Base-by-base conservation (phyloP, 2,329 filamentous ascomycete genomes). In the Phyllosticta capitalensis region DNA sequence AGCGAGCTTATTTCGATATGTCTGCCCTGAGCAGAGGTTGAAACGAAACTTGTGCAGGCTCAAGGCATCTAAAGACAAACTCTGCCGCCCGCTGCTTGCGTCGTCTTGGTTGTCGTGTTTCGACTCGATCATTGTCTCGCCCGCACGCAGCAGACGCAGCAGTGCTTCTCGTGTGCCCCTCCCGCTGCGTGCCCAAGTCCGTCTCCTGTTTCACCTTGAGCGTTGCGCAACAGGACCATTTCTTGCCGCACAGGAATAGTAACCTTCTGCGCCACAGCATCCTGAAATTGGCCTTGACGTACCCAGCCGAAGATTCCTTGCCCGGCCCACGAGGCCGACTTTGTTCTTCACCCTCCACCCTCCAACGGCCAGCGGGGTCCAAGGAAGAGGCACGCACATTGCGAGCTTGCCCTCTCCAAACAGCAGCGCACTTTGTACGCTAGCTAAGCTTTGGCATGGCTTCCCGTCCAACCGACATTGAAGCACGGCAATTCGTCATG, bases 151-250 rank as follows among this genome's bases (percentile, higher is more conserved):
- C 33, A n/a, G 14, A 17, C 14, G 14, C 33, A 17, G 33, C 33
- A 19, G 33, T 12, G 33, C 14, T n/a, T 45, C 38, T 45, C 6
- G 17, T 45, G 38, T 45, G 38, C 38, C 38, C 38, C 38, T 45
- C 38, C 14, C 38, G 38, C 38, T 45, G 38, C 38, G 14, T 45
- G 38, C 38, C 38, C 56, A 26, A 51, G 55, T 38, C n/a, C 38
- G n/a, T 9, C 56, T 59, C 56, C 52, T 59, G 56, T 59, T 59
- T 59, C 56, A 59, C 51, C 52, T 54, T 59, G 56, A 54, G 52
- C 56, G 52, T 58, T 58, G 56, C 56, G 56, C 56, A 58, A 58
- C 22, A 10, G 50, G 28, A 38, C 56, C 30, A 45, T 45, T 45
- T 45, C 38, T 45, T 45, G 38, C 38, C 38, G 17, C n/a, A 28